Base-by-base conservation (phyloP, 768 basidiomycete species). In the Polyporus arcularius region DNA sequence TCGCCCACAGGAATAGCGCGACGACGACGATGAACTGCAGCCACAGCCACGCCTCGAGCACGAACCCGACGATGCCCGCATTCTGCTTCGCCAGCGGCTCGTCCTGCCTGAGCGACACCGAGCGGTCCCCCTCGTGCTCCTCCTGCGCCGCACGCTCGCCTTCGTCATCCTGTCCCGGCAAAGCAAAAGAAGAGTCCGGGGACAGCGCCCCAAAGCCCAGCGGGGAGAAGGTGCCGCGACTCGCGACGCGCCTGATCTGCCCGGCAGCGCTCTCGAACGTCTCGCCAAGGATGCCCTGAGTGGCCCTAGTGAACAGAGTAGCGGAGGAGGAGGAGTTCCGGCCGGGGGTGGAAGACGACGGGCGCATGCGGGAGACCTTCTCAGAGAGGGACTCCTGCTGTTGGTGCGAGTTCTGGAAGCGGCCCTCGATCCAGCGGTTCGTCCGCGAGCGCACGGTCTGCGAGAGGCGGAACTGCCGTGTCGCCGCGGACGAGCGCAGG, bases 31-130 rank as follows among this genome's bases (percentile, higher is more conserved):
- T 77, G 68, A 94, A 92, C 72, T 94, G 92, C 60, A 92, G 71
- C 90, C 91, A 92, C 63, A 94, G 72, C 92, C 92, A 94, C 21
- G 90, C 70, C 74, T 92, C 89, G 51, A 94, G 67, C 64, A 92
- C 71, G 51, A 88, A 73, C 42, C 70, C 74, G 38, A 76, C 74
- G 21, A 79, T 62, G 7, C 72, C 70, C 4, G 67, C 61, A 58
- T 70, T 46, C 46, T 53, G 54, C 31, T 12, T 47, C 15, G 10
- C 53, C 15, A 41, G 9, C 10, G 56, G 64, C 40, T 60, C 54
- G 35, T 50, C 58, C 55, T 32, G 53, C 49, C 57, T 57, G 39
- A 64, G 50, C 28, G 61, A 56, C 31, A 55, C 26, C 28, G 62
- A 64, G 16, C 56, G 51, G 60, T 63, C 66, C 46, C 48, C 57